Evolutionary conservation across 208 protist genomes (phyloP), one percentile per base, ranked within the genome.

Genomic region (Borovskyia barvae): DNA sequence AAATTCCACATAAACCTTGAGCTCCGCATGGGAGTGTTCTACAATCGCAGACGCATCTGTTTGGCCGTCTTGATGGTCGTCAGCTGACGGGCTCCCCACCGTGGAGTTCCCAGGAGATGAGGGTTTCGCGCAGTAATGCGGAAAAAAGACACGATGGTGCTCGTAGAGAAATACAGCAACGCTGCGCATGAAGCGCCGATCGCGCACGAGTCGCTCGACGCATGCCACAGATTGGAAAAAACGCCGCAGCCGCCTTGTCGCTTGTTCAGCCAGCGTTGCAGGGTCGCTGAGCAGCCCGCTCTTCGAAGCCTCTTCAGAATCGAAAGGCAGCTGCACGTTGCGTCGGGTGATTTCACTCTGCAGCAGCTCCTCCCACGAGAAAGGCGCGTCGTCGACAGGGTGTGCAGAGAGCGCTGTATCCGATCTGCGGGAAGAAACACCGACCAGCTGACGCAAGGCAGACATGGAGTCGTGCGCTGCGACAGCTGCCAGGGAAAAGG

Each of bases 101-200:
- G 40, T 53, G 6, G 32, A 36, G 9, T 32, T 8, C 7, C 19
- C 30, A n/a, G 49, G 37, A 5, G 37, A 28, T 3, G 26, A 26
- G 7, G 30, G 36, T 6, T 43, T 39, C 5, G 3, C 1, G 22
- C 33, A 42, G 35, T 65, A 51, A 53, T 83, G 75, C 6, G 71
- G 65, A 35, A 94, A 48, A 58, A 95, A 95, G 3, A 66, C 56
- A 28, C 72, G 71, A 66, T 93, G 85, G 46, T 92, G 72, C n/a
- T 59, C 36, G 72, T 85, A 81, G 2, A 95, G 64, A 47, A 87
- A 95, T 6, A 29, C 25, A 8, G 72, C 85, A 0, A 92, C 40
- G 42, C 66, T 69, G 39, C 65, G 62, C 30, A 89, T 72, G 57
- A 95, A 89, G 12, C 47, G 56, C 0, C 19, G 47, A 59, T 89